These are phyloP conservation scores for Crepidotus variabilis DNA, from an alignment of 768 basidiomycete species.

Conservation along the genomic window DNA sequence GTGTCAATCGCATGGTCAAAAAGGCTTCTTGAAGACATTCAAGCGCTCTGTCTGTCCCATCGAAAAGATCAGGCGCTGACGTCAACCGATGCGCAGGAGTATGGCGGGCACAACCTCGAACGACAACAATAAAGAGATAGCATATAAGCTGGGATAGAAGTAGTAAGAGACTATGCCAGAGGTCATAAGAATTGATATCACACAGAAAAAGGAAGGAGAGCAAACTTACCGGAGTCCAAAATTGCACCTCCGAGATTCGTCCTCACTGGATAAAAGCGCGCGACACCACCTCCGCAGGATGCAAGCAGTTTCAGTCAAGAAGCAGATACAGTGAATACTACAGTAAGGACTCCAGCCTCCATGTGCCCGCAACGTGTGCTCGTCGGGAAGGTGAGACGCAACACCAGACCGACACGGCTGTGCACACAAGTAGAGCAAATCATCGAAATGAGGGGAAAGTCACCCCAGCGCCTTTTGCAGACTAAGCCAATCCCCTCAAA, in stretches of 20 bases:
- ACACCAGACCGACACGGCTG: not conserved
- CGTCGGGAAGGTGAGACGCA: not conserved
- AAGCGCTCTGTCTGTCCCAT: not conserved
- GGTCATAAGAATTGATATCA: not conserved
- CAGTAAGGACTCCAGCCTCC: not conserved
- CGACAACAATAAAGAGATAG: not conserved
- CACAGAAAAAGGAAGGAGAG: not conserved
- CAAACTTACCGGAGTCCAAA: not conserved
- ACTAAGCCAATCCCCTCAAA: no score
- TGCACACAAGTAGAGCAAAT: no score
- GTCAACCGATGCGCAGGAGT: not conserved
- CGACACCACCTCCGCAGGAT: not conserved
- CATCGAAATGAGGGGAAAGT: no score
- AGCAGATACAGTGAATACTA: not conserved
- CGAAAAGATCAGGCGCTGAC: not conserved
- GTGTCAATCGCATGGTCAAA: no score
- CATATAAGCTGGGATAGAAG: no score
- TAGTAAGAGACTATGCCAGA: no score
- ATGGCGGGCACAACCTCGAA: not conserved
- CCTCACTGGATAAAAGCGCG: not conserved
- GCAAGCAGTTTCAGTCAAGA: no score
- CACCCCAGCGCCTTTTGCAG: no score
- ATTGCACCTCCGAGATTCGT: not conserved
- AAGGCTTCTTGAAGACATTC: not conserved
- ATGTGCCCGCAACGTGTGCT: not conserved